Conservation (phyloP, 768 basidiomycete genomes). For the Suillus discolor region DNA sequence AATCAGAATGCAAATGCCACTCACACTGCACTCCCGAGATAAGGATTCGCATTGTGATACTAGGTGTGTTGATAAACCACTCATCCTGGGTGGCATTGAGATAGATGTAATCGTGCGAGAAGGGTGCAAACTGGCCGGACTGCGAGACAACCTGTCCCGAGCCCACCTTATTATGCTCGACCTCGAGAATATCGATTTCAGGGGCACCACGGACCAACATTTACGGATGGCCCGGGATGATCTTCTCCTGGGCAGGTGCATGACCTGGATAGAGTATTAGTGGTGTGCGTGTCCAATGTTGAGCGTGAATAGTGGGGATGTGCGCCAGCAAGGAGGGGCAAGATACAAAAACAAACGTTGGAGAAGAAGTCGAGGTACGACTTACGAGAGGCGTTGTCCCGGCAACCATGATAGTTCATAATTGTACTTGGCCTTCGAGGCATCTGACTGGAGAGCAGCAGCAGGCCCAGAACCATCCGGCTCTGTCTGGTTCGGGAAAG, state of each 20-base stretch:
- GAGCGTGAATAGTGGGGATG: neutral
- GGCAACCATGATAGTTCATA: slow-evolving; percentile 69
- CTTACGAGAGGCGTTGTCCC: slow-evolving; percentile 77
- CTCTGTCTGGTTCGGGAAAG: slow-evolving; percentile 53
- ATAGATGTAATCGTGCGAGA: slow-evolving; percentile 47
- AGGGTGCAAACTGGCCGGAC: slow-evolving; percentile 71
- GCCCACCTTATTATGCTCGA: slow-evolving; percentile 58
- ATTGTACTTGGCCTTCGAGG: slow-evolving; percentile 53
- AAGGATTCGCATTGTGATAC: slow-evolving; percentile 38
- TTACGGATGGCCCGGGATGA: slow-evolving; percentile 68
- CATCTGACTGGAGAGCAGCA: slow-evolving; percentile 57
- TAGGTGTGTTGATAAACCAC: slow-evolving; percentile 38
- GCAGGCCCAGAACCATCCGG: slow-evolving; percentile 54
- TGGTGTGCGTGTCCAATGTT: neutral
- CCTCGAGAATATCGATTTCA: slow-evolving; percentile 84
- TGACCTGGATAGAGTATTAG: slow-evolving; percentile 40
- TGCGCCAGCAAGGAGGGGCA: slow-evolving; percentile 9
- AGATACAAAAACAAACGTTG: neutral
- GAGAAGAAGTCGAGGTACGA: slow-evolving; percentile 12
- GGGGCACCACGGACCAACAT: slow-evolving; percentile 70
- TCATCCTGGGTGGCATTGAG: slow-evolving; percentile 35
- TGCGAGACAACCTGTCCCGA: slow-evolving; percentile 69
- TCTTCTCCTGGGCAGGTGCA: slow-evolving; percentile 78
- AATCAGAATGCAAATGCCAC: slow-evolving; percentile 11
- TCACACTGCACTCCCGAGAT: slow-evolving; percentile 54